Base-by-base conservation (phyloP, 768 basidiomycete species). In the Tricholomella constricta region DNA sequence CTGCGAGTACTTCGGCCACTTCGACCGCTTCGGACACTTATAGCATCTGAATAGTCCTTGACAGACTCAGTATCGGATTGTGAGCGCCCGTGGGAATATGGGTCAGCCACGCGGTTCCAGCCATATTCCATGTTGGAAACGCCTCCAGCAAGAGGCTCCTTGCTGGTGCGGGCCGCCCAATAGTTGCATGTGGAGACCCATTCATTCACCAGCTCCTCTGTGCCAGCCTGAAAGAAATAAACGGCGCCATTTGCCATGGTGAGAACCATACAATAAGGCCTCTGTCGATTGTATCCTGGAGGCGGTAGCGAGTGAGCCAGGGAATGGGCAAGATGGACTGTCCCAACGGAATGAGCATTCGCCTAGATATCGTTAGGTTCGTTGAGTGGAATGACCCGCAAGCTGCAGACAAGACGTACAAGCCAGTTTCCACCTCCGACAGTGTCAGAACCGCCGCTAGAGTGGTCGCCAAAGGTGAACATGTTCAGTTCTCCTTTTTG, bases 111-210 rank as follows among this genome's bases (percentile, higher is more conserved):
- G 17, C 91, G 81, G 67, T 85, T 95, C 97, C 97, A 99, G 8
- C 97, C 97, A 65, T 98, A 97, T 69, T 99, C 97, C 91, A 98
- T 96, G 72, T 98, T 99, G 44, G 93, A 94, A 7, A 99, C 95
- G 20, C 97, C 97, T 4, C 97, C 97, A 2, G 90, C 81, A 2
- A 99, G 80, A 1, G 97, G 97, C 65, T 98, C 95, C 62, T 96
- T 94, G 69, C 91, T 94, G 51, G 86, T 91, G 40, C 97, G 80
- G 2, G 96, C 97, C 0, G 97, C 92, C 97, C 97, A 98, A 68
- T 99, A 99, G 74, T 98, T 99, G 81, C 96, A 98, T 0, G 97
- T 97, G 35, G 91, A 88, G 6, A 97, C 95, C 97, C 97, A 98
- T 69, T 99, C 97, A 62, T 91, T 90, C 45, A 97, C 94, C n/a